Conservation (phyloP, 768 basidiomycete genomes). For the Termitomyces sp. region DNA sequence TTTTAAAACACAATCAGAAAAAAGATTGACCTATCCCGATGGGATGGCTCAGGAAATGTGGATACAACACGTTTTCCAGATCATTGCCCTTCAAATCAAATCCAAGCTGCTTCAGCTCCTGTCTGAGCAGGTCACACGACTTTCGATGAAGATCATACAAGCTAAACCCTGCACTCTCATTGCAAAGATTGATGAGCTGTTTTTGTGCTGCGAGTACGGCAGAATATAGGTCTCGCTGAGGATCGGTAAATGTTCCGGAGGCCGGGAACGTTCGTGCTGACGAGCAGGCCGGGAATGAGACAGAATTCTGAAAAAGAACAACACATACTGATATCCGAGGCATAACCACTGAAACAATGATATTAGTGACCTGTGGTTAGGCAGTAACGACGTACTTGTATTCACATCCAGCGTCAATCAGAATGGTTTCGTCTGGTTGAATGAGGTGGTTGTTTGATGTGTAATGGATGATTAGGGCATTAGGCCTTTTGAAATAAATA, state of each 20-base stretch:
- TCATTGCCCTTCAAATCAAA: conserved; percentile 56
- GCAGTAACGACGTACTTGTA: conserved; percentile 57
- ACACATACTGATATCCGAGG: conserved; percentile 86
- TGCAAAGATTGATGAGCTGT: conserved; percentile 55
- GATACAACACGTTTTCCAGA: conserved; percentile 78
- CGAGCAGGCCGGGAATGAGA: conserved; percentile 1
- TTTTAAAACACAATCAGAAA: neutral
- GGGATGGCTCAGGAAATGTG: conserved; percentile 89
- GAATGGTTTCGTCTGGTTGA: conserved; percentile 64
- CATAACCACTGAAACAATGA: conserved; percentile 69
- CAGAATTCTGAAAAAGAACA: neutral
- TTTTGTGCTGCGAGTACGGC: conserved; percentile 75
- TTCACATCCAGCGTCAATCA: conserved; percentile 93
- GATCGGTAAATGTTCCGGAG: conserved; percentile 68
- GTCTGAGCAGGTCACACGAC: conserved; percentile 60
- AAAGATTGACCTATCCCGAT: conserved; percentile 73
- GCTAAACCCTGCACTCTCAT: conserved; percentile 48
- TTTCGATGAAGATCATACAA: conserved; percentile 74
- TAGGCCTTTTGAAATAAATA: conserved; percentile 45
- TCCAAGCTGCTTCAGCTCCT: conserved; percentile 76
- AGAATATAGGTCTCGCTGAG: conserved; percentile 83
- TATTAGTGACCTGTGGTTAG: neutral
- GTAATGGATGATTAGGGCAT: conserved; percentile 91
- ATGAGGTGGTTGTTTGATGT: conserved; percentile 84
- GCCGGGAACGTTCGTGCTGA: conserved; percentile 86